Conservation (phyloP, 768 basidiomycete species). For the Mrakia blollopis region DNA sequence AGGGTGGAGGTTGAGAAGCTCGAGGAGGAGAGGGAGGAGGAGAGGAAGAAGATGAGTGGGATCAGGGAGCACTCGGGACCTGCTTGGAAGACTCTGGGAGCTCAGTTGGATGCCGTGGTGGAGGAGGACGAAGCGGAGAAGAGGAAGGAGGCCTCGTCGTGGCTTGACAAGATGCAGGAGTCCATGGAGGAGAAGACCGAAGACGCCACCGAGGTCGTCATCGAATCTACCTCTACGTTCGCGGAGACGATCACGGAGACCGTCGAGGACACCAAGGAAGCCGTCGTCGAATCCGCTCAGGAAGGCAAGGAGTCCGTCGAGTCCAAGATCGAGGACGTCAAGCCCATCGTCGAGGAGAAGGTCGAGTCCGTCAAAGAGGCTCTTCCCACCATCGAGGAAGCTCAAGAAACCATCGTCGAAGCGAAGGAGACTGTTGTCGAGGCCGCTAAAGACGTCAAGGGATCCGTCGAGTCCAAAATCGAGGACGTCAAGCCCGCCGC, state of each 20-base stretch:
- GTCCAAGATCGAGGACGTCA: background rate
- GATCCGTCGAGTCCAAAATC: background rate
- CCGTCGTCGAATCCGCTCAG: background rate
- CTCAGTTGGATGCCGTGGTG: too few species aligned
- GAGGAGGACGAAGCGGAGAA: background rate
- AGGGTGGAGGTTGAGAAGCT: background rate
- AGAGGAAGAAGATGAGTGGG: background rate
- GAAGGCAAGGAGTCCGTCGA: background rate
- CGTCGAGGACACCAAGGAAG: background rate
- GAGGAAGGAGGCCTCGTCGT: too few species aligned
- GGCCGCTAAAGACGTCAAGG: background rate
- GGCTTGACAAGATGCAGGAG: too few species aligned
- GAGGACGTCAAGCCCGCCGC: conserved; percentile 1
- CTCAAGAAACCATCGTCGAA: background rate
- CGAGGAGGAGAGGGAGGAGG: background rate
- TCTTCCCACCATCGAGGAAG: conserved; percentile 3
- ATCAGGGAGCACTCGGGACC: too few species aligned
- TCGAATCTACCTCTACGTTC: background rate
- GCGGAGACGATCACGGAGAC: background rate
- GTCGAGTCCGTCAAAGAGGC: background rate
- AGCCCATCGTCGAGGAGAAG: background rate
- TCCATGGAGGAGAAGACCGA: background rate
- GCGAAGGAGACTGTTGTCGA: conserved; percentile 1
- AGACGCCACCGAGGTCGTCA: background rate
- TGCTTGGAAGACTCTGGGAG: too few species aligned